Percentiles rank a stretch among this genome's conserved stretches.
Conservation (phyloP, 2,329 filamentous ascomycete species). For the Penicillium sp. region DNA sequence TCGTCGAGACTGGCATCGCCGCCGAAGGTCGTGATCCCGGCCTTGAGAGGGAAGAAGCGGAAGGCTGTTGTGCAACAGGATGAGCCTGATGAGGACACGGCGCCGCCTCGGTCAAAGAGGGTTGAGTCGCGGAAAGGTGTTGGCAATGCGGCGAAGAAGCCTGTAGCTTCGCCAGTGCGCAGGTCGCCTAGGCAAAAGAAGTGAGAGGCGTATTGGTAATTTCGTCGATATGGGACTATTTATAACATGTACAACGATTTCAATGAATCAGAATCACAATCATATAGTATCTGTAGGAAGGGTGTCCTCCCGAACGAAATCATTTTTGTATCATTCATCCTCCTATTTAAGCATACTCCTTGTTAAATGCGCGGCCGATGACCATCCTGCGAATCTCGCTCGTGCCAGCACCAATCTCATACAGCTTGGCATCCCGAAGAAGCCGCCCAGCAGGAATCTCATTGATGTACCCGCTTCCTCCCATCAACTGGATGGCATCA, state of each 20-base stretch:
- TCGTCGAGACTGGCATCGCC: slow-evolving; percentile 11
- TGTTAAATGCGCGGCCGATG: slow-evolving; percentile 88
- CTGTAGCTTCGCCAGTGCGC: slow-evolving; percentile 22
- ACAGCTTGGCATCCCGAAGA: slow-evolving; percentile 73
- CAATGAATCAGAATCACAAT: slow-evolving; percentile 11
- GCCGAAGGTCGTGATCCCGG: slow-evolving; percentile 13
- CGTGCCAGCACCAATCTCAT: slow-evolving; percentile 95
- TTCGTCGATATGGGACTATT: neutral
- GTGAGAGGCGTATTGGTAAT: slow-evolving; percentile 14
- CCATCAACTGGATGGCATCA: slow-evolving; percentile 87
- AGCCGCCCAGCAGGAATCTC: slow-evolving; percentile 88
- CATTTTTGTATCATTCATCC: neutral
- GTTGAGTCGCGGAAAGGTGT: slow-evolving; percentile 23
- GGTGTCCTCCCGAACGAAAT: neutral
- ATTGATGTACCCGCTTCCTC: slow-evolving; percentile 93
- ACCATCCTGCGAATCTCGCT: slow-evolving; percentile 93
- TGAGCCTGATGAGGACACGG: neutral
- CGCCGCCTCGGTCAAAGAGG: slow-evolving; percentile 24
- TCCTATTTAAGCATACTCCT: slow-evolving; percentile 59
- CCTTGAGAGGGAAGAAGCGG: slow-evolving; percentile 3
- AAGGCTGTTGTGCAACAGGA: slow-evolving; percentile 11
- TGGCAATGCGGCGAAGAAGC: slow-evolving; percentile 1
- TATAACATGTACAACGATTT: slow-evolving; percentile 15
- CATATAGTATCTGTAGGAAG: slow-evolving; percentile 5
- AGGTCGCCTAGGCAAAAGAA: slow-evolving; percentile 31